phyloP scores from a whole-genome alignment of 139 green algal species.

The Coelastrella sp. region DNA sequence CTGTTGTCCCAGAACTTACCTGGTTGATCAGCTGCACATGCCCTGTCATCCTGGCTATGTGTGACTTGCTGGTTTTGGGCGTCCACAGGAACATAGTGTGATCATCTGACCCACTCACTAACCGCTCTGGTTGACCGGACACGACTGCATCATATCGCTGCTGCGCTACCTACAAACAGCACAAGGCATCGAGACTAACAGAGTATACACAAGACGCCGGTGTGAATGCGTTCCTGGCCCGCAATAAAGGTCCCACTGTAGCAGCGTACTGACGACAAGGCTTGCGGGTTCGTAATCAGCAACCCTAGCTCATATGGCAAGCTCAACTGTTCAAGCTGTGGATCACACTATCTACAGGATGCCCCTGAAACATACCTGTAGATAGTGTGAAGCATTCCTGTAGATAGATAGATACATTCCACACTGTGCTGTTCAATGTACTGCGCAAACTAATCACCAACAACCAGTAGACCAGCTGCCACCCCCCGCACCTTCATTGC shows the following conservation, averaged over 20 bases:
- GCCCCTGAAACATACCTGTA: too few species aligned
- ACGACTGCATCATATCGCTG: constrained; percentile 50
- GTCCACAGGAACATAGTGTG: constrained; percentile 98
- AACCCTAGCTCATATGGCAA: too few species aligned
- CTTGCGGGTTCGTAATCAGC: too few species aligned
- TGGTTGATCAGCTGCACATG: constrained; percentile 99
- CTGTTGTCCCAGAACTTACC: constrained; percentile 52
- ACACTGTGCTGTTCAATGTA: too few species aligned
- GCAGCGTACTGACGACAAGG: too few species aligned
- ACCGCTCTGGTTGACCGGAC: constrained; percentile 79
- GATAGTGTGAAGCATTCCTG: too few species aligned
- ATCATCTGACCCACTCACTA: constrained; percentile 97
- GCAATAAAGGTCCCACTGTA: too few species aligned
- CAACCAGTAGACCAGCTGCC: not conserved
- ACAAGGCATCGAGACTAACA: not conserved
- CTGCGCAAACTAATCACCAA: too few species aligned
- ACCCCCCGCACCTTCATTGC: constrained; percentile 14
- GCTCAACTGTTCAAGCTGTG: too few species aligned
- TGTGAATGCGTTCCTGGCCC: too few species aligned
- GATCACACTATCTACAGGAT: too few species aligned
- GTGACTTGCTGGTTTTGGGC: constrained; percentile 75
- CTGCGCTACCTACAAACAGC: constrained; percentile 38
- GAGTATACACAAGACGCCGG: not conserved
- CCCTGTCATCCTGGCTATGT: constrained; percentile 92
- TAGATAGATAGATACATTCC: too few species aligned